These are phyloP conservation scores for Syncephalastrum sp. DNA, from an alignment of 371 early-diverging fungal species.

Conservation along the genomic window DNA sequence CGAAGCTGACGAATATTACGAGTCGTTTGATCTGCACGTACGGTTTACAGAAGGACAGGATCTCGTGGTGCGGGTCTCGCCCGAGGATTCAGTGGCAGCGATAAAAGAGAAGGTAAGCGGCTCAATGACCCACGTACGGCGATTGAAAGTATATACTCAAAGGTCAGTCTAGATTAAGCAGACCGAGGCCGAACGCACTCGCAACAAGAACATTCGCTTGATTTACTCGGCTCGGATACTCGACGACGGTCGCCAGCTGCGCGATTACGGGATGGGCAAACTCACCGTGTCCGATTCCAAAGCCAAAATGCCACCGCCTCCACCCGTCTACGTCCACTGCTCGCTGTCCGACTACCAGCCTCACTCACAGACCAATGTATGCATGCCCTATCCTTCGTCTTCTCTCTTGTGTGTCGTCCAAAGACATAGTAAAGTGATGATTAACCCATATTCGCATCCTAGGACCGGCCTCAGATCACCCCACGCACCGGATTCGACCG, in stretches of 20 bases:
- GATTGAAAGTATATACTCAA: not conserved
- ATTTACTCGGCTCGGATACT: conserved; percentile 44
- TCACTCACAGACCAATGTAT: conserved; percentile 1
- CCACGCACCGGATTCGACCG: conserved; percentile 61
- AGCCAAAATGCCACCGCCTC: conserved; percentile 17
- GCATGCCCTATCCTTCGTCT: not conserved
- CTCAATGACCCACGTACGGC: too few relatives aligned
- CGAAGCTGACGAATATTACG: conserved; percentile 12
- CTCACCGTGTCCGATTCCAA: conserved; percentile 14
- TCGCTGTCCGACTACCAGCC: conserved; percentile 21
- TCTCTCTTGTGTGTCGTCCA: too few relatives aligned
- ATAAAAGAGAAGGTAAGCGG: conserved; percentile 37
- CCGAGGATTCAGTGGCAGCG: conserved; percentile 22
- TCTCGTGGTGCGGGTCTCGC: conserved; percentile 23
- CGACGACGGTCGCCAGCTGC: conserved; percentile 20
- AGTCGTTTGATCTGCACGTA: conserved; percentile 19
- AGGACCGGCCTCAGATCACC: conserved; percentile 17
- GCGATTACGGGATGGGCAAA: conserved; percentile 22
- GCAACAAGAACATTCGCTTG: conserved; percentile 36
- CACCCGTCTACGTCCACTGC: conserved; percentile 22
- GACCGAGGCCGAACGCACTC: conserved; percentile 15
- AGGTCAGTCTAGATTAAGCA: conserved; percentile 26
- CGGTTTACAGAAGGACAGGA: conserved; percentile 23
- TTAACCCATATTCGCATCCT: not conserved
- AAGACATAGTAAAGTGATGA: too few relatives aligned